Evolutionary conservation across 495 filamentous ascomycete species (phyloP).

Genomic region (Apodospora peruviana): DNA sequence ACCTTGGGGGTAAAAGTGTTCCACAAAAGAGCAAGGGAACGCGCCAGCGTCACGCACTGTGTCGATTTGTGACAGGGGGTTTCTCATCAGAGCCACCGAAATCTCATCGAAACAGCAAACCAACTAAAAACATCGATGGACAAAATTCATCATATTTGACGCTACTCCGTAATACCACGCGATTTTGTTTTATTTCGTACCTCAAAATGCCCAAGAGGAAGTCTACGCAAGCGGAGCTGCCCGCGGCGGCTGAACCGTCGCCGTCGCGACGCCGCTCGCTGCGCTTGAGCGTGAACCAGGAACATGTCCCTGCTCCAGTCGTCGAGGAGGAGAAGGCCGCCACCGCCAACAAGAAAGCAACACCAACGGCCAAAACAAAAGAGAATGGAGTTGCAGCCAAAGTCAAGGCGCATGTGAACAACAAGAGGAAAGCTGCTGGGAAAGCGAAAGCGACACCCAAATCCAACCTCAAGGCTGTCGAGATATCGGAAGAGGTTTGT

Average conservation of each 20-base stretch:
- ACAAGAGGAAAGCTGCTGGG: neutral
- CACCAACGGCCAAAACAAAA: neutral
- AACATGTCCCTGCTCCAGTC: no score
- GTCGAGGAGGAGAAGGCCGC: neutral
- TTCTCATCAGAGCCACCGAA: no score
- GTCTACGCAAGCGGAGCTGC: conserved; percentile 11
- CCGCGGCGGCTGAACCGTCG: conserved; percentile 3
- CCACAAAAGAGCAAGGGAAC: no score
- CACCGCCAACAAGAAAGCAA: neutral
- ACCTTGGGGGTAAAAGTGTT: no score
- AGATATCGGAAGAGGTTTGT: neutral
- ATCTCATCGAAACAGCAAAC: no score
- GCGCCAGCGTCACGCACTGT: no score
- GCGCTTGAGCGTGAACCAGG: conserved; percentile 5
- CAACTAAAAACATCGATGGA: no score
- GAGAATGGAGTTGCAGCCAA: neutral
- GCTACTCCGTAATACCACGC: no score
- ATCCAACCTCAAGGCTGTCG: neutral
- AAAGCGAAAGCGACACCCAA: neutral
- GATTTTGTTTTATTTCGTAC: no score
- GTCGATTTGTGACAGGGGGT: no score
- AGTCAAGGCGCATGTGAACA: neutral
- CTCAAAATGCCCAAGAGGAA: conserved; percentile 41
- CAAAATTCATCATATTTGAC: no score
- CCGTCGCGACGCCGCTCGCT: conserved; percentile 15